These are phyloP conservation scores for Cynara cardunculus DNA, from an alignment of 129 eudicot species.

Conservation along the genomic window DNA sequence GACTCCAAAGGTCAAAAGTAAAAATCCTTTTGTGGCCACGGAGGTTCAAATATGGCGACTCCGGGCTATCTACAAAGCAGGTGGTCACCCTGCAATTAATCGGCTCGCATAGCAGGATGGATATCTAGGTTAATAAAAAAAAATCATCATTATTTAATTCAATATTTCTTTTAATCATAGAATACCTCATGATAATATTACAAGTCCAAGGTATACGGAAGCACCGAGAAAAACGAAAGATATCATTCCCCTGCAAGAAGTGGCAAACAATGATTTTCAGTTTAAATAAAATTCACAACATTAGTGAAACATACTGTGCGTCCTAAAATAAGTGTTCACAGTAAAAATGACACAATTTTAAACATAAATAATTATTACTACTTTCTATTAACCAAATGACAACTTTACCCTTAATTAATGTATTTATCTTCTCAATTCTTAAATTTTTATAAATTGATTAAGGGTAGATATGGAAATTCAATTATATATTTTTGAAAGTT, in stretches of 20 bases:
- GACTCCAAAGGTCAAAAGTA: too few species aligned
- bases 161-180: neutral
- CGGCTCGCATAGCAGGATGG: too few species aligned
- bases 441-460: too few species aligned
- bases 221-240: conserved; percentile 76
- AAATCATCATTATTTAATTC: neutral
- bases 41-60: too few species aligned
- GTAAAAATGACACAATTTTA: neutral
- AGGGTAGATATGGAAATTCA: neutral
- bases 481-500: too few species aligned
- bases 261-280: neutral
- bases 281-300: neutral
- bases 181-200: conserved; percentile 91
- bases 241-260: conserved; percentile 87
- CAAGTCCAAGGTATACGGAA: conserved; percentile 92
- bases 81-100: too few species aligned
- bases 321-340: too few species aligned
- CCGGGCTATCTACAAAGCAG: too few species aligned
- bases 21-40: too few species aligned
- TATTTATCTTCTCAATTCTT: too few species aligned
- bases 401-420: neutral
- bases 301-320: neutral
- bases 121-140: too few species aligned
- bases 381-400: neutral
- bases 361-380: neutral